Conservation (phyloP, 2,329 filamentous ascomycete species). For the Cladosporium sp. region DNA sequence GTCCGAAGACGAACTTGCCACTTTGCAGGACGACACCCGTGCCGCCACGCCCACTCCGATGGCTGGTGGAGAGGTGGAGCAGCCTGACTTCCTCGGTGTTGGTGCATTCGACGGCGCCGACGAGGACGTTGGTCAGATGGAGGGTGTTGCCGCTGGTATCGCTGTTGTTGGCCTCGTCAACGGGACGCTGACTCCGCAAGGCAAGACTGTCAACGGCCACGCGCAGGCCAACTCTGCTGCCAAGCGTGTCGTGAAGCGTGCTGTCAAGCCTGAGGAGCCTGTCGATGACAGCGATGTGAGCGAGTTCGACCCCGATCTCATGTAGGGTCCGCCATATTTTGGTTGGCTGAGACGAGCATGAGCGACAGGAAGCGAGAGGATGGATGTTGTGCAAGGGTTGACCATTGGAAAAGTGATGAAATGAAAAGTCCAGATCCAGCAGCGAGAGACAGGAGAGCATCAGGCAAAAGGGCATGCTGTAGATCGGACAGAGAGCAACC, state of each 20-base stretch:
- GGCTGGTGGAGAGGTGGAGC: background rate
- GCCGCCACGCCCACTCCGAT: background rate
- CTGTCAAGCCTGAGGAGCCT: background rate
- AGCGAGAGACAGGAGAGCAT: background rate
- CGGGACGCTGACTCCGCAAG: background rate
- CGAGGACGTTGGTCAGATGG: background rate
- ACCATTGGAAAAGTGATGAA: background rate
- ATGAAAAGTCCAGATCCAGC: background rate
- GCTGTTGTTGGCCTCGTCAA: background rate
- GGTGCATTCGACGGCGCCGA: conserved; percentile 15
- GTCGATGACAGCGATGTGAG: conserved; percentile 21
- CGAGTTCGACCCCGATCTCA: conserved; percentile 11
- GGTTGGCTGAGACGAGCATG: background rate
- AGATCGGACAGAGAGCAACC: background rate
- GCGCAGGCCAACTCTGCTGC: background rate
- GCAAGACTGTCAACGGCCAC: background rate
- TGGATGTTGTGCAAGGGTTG: background rate
- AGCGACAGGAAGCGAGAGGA: background rate
- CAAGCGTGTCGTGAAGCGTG: conserved; percentile 2
- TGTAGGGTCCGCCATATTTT: background rate
- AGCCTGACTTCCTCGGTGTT: background rate
- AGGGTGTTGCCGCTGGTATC: background rate
- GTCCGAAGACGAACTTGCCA: background rate
- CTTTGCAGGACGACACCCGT: background rate
- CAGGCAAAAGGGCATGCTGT: background rate